Evolutionary conservation across 306 rosid species (phyloP), one percentile per base, ranked within the genome.

Genomic region (Geum urbanum): DNA sequence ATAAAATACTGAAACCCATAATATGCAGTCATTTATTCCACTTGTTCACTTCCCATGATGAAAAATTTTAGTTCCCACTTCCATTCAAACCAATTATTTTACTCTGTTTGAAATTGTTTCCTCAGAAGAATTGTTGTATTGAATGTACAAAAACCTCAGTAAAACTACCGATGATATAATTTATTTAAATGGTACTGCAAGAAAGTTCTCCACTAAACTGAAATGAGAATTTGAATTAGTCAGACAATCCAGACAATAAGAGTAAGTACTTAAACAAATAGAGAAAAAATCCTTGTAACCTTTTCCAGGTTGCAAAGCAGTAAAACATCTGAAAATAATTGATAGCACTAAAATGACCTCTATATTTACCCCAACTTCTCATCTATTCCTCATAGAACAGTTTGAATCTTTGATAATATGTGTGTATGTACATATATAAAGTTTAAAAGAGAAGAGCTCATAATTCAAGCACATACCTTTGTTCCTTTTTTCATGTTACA

Each of bases 401-500:
- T 32, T 24, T 53, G 2, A 5, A 51, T 51, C 32, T 51, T 51
- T 5, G 7, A n/a, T 55, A 20, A 55, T 8, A 15, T 27, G 32
- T 27, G 32, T 2, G 32, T 27, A 27, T 27, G 32, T 27, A 27
- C 2, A 27, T 27, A 27, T 49, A 35, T n/a, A 49, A 6, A 10
- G 44, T 18, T 2, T 52, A 44, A 67, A 48, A 14, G 9, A 67
- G 44, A 73, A 41, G 9, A 15, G 27, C 24, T 7, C 8, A 53
- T 20, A 40, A 41, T 9, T 48, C 57, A 66, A 65, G 68, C 66
- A 66, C 81, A 37, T 67, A 94, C 97, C 98, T 94, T 94, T 74
- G 85, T 84, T 73, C 87, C 96, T 76, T 66, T 85, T 79, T 88
- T 94, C 86, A 94, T 71, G 80, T 84, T 90, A 81, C 98, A 90